Percentiles rank a stretch among this genome's conserved stretches.
These are phyloP conservation scores for Vigna radiata DNA, from an alignment of 306 rosid species.

Conservation along the genomic window DNA sequence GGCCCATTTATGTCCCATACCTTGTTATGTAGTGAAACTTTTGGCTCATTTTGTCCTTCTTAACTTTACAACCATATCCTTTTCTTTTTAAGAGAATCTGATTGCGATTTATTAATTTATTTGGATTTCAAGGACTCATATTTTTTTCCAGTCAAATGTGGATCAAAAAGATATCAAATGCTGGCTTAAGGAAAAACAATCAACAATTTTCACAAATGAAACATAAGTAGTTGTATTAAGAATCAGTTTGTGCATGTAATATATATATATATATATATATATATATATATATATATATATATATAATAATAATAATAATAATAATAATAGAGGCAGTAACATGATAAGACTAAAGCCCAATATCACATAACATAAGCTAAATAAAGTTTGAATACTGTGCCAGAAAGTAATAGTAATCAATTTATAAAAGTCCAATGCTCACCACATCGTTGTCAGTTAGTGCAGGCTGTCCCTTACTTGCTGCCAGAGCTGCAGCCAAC, in stretches of 20 bases:
- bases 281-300: too few species aligned
- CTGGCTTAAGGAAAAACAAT: not conserved
- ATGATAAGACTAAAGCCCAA: slow-evolving; percentile 18
- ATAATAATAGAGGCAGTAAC: not conserved
- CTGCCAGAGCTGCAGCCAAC: slow-evolving; percentile 87
- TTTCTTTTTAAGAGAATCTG: not conserved
- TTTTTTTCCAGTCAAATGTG: not conserved
- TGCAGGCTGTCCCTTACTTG: slow-evolving; percentile 71
- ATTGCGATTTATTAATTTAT: not conserved
- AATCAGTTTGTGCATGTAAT: not conserved
- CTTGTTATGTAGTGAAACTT: slow-evolving; percentile 13
- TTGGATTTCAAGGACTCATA: not conserved
- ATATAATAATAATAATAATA: too few species aligned
- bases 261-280: not conserved
- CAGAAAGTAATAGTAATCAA: slow-evolving; percentile 15
- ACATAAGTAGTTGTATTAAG: not conserved
- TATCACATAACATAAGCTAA: slow-evolving; percentile 14
- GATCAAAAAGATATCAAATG: not conserved
- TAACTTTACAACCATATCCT: not conserved
- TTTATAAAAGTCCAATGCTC: slow-evolving; percentile 43
- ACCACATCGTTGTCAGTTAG: slow-evolving; percentile 74
- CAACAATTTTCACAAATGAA: not conserved
- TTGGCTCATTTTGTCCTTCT: not conserved
- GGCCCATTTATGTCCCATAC: not conserved
- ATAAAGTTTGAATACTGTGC: slow-evolving; percentile 19